Evolutionary conservation across 148 eudicot species (phyloP), one percentile per base, ranked within the genome.

Genomic region (Chenopodium formosanum): DNA sequence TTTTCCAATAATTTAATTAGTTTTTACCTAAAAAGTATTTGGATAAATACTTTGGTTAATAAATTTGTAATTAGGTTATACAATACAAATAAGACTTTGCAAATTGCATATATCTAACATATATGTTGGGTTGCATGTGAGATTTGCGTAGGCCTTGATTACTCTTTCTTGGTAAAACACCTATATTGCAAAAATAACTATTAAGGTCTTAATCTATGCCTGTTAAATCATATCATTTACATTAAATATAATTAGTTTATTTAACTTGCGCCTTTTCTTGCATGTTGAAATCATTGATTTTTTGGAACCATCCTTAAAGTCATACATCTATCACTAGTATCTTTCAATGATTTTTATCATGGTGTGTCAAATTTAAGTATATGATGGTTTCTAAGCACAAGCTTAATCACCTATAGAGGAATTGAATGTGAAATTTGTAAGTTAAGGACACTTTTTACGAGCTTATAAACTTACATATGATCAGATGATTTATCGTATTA

Each of bases 41-140:
- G 50, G 74, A 70, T 46, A 40, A 70, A 70, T 20, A 70, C 40
- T 17, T 70, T 19, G 44, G 73, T 77, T 40, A 40, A 65, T n/a
- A 9, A 40, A 65, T n/a, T 20, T 23, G 9, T 77, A 37, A 44
- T 40, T 40, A 40, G 44, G 80, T 10, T 7, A n/a, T 11, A 23
- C 17, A n/a, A 44, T 69, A 25, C 40, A 23, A 34, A 37, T 2
- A 47, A 75, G 53, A 75, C 74, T 75, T 66, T 52, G 74, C 74
- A 76, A 82, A 29, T 81, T 66, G 83, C 74, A 44, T 34, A 34
- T 34, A 34, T 34, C 37, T 34, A 17, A 29, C 17, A 17, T 53
- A 29, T 16, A 16, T 53, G 44, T 82, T 83, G 85, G 85, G 85
- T 79, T 83, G 85, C 85, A 83, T 83, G 85, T 83, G 85, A 79